Evolutionary conservation across 2,329 filamentous ascomycete species (phyloP).

Genomic region (Fusarium buharicum): DNA sequence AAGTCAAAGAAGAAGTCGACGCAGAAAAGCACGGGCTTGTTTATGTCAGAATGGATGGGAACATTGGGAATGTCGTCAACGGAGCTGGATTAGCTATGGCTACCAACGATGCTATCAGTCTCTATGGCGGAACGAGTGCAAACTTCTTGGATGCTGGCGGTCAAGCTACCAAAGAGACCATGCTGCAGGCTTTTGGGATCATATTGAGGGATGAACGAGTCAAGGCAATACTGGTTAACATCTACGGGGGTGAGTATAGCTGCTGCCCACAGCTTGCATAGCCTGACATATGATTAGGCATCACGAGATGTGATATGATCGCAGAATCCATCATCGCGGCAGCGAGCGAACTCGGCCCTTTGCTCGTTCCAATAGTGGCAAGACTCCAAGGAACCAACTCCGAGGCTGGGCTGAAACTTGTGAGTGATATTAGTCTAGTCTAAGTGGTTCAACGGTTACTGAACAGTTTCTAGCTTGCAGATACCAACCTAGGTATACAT

Average conservation of each 20-base stretch:
- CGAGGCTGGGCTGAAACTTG: conserved; percentile 53
- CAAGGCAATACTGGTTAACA: conserved; percentile 71
- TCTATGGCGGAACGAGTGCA: conserved; percentile 73
- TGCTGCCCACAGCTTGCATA: rapidly evolving
- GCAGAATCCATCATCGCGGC: conserved; percentile 60
- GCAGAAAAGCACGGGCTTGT: conserved; percentile 75
- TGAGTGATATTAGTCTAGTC: conserved; percentile 37
- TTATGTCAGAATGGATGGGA: conserved; percentile 72
- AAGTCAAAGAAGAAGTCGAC: conserved; percentile 50
- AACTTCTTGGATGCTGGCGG: conserved; percentile 94
- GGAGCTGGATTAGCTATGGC: conserved; percentile 93
- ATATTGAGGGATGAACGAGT: conserved; percentile 78
- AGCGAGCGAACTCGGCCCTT: conserved; percentile 49
- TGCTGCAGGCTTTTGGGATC: conserved; percentile 79
- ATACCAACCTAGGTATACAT: conserved; percentile 50
- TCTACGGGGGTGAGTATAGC: conserved; percentile 55
- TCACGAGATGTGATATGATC: conserved; percentile 63
- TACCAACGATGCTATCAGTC: conserved; percentile 80
- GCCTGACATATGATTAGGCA: conserved; percentile 48
- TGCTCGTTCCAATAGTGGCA: conserved; percentile 57
- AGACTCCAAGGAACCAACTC: conserved; percentile 61
- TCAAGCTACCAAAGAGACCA: conserved; percentile 84
- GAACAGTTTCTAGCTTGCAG: conserved; percentile 45
- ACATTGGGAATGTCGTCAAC: conserved; percentile 87
- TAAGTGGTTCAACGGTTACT: background rate